Conservation (phyloP, 1,284 basidiomycete genomes). For the Chondrostereum purpureum region DNA sequence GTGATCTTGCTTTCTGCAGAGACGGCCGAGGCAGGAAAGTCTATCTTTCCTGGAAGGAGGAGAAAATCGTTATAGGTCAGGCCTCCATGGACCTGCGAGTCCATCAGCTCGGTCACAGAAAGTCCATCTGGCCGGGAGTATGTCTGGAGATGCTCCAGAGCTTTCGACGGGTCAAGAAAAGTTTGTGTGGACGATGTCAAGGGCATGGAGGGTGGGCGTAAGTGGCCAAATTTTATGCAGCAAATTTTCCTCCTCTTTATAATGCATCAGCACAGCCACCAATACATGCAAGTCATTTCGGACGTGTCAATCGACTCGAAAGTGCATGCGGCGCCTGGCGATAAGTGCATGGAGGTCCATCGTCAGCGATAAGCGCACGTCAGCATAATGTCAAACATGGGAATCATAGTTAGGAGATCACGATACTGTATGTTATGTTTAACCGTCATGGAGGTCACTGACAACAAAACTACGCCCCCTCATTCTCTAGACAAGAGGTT, state of each 20-base stretch:
- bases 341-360: no score
- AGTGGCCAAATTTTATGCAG: background rate
- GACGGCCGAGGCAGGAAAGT: slow-evolving; percentile 84
- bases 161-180: slow-evolving; percentile 56
- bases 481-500: no score
- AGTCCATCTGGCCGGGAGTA: slow-evolving; percentile 86
- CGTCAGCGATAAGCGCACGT: no score
- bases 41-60: slow-evolving; percentile 92
- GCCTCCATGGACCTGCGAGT: slow-evolving; percentile 84
- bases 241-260: background rate
- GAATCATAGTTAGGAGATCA: no score
- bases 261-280: background rate
- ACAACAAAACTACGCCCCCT: no score
- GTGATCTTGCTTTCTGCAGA: slow-evolving; percentile 85
- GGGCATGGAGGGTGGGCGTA: slow-evolving; percentile 15
- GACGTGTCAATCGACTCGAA: no score
- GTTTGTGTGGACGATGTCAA: slow-evolving; percentile 11
- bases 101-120: slow-evolving; percentile 82
- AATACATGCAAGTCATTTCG: no score
- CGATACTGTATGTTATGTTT: no score
- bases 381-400: no score
- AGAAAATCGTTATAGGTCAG: slow-evolving; percentile 97
- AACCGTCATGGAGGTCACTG: no score
- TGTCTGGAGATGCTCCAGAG: slow-evolving; percentile 66
- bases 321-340: no score